Evolutionary conservation across 2,329 filamentous ascomycete species (phyloP).

Genomic region (Xylariaceae sp.): DNA sequence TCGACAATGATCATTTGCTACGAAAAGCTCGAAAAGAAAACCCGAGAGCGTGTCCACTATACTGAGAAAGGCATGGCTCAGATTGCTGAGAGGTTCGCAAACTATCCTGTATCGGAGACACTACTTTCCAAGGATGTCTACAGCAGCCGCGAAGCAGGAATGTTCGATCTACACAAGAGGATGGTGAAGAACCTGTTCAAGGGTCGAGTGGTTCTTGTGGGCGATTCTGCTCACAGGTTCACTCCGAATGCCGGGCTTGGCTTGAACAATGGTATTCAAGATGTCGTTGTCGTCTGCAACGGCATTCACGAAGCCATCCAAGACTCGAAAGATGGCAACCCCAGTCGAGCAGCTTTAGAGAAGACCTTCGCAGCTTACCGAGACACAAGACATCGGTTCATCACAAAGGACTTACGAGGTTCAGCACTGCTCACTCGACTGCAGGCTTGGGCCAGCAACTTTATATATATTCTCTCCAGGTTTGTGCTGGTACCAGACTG

Average conservation of each 20-base stretch:
- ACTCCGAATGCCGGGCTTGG: neutral
- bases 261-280: neutral
- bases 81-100: neutral
- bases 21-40: neutral
- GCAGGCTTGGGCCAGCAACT: neutral
- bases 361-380: neutral
- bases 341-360: neutral
- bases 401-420: neutral
- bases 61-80: neutral
- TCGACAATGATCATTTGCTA: neutral
- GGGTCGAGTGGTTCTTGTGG: neutral
- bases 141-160: neutral
- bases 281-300: neutral
- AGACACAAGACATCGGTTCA: neutral
- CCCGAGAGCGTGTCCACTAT: neutral
- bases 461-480: neutral
- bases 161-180: neutral
- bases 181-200: neutral
- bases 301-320: neutral
- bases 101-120: neutral
- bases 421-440: neutral
- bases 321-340: neutral
- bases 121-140: neutral
- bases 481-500: neutral
- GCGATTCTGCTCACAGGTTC: neutral